phyloP scores from a whole-genome alignment of 2,329 filamentous ascomycete genomes.

The Fusarium sarcochroum region DNA sequence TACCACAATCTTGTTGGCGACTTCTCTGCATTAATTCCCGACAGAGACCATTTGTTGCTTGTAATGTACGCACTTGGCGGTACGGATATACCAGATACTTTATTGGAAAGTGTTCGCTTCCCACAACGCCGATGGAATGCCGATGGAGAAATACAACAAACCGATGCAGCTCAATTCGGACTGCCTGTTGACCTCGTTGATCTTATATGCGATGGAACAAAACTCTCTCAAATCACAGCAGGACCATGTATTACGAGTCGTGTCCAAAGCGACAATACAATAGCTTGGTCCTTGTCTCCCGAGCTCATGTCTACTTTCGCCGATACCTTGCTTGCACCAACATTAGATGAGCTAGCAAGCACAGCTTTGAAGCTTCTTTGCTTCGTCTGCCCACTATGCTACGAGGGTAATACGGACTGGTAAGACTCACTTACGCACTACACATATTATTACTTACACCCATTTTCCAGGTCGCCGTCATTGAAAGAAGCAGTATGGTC shows the following conservation, averaged over 20 bases:
- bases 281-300: constrained; percentile 36
- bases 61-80: constrained; percentile 43
- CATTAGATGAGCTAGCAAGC: constrained; percentile 24
- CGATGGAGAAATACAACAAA: constrained; percentile 43
- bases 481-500: constrained; percentile 47
- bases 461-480: constrained; percentile 32
- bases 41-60: constrained; percentile 40
- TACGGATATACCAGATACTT: constrained; percentile 32
- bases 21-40: constrained; percentile 41
- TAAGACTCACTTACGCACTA: constrained; percentile 5
- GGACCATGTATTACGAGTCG: constrained; percentile 19
- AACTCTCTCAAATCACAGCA: background rate
- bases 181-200: constrained; percentile 33
- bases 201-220: constrained; percentile 33
- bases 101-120: constrained; percentile 38
- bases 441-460: background rate
- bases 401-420: constrained; percentile 50
- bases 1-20: constrained; percentile 44
- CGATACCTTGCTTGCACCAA: constrained; percentile 18
- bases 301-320: constrained; percentile 3
- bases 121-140: constrained; percentile 44
- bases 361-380: constrained; percentile 45
- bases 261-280: constrained; percentile 23
- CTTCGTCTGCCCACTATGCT: constrained; percentile 48
- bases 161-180: constrained; percentile 38